Percentiles rank a stretch among this genome's conserved stretches.
Evolutionary conservation across 208 protist genomes (phyloP).

Genomic region (Trypanosoma melophagium): DNA sequence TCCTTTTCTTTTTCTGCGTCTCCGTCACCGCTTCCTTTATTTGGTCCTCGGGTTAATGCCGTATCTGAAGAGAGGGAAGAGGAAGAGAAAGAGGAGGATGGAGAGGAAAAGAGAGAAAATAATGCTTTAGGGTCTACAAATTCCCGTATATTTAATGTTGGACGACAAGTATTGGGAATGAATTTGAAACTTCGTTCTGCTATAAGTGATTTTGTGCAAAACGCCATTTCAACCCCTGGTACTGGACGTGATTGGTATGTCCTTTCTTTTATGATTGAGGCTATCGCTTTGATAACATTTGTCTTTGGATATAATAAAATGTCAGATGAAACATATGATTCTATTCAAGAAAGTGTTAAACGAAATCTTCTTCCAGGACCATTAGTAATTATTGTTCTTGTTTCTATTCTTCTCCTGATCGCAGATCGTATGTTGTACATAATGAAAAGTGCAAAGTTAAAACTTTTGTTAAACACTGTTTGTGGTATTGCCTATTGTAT

Average conservation of each 20-base stretch:
- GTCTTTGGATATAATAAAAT: conserved; percentile 59
- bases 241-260: conserved; percentile 68
- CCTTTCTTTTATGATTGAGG: conserved; percentile 52
- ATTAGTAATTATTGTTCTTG: conserved; percentile 62
- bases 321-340: conserved; percentile 31
- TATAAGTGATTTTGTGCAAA: conserved; percentile 26
- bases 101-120: too few relatives aligned
- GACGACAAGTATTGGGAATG: background rate
- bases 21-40: background rate
- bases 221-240: conserved; percentile 41
- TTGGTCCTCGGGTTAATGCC: background rate
- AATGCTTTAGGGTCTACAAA: background rate
- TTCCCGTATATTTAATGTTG: background rate
- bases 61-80: background rate
- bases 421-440: conserved; percentile 80
- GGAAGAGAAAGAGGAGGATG: too few relatives aligned
- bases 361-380: conserved; percentile 72
- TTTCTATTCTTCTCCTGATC: conserved; percentile 62
- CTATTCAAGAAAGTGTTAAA: conserved; percentile 61
- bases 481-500: conserved; percentile 40
- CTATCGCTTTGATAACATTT: conserved; percentile 48
- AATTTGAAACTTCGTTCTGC: background rate
- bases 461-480: conserved; percentile 48
- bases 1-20: background rate
- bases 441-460: conserved; percentile 38